Conservation (phyloP, 2,329 filamentous ascomycete species). For the Microcyclospora tardicrescens region DNA sequence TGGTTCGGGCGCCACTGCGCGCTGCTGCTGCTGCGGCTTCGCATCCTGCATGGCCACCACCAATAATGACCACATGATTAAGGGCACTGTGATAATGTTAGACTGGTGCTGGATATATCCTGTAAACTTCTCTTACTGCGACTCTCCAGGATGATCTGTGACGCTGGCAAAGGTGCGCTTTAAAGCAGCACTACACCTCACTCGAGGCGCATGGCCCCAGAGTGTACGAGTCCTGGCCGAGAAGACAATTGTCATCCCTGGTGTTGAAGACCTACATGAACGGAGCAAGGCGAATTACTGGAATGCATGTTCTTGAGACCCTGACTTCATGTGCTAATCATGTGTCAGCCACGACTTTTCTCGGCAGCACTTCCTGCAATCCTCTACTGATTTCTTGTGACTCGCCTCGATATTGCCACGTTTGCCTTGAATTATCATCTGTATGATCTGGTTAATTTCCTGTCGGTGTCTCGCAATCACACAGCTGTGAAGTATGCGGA, state of each 20-base stretch:
- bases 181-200: constrained; percentile 27
- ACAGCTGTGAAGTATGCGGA: too few species aligned
- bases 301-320: too few species aligned
- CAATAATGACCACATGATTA: constrained; percentile 80
- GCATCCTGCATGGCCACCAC: constrained; percentile 87
- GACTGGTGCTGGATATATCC: constrained; percentile 2
- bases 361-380: too few species aligned
- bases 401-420: too few species aligned
- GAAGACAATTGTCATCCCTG: constrained; percentile 14
- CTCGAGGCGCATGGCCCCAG: constrained; percentile 37
- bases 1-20: constrained; percentile 75
- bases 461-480: too few species aligned
- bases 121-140: constrained; percentile 19
- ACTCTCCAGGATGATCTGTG: constrained; percentile 18
- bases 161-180: constrained; percentile 34
- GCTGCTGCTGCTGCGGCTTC: constrained; percentile 89
- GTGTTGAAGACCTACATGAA: background rate
- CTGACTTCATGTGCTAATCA: too few species aligned
- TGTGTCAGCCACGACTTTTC: too few species aligned
- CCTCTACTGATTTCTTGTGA: too few species aligned
- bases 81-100: background rate
- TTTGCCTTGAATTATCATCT: too few species aligned
- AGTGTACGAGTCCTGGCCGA: constrained; percentile 25
- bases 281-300: too few species aligned
- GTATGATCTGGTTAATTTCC: too few species aligned